Conservation (phyloP, 441 rosid species). For the Capsella rubella region DNA sequence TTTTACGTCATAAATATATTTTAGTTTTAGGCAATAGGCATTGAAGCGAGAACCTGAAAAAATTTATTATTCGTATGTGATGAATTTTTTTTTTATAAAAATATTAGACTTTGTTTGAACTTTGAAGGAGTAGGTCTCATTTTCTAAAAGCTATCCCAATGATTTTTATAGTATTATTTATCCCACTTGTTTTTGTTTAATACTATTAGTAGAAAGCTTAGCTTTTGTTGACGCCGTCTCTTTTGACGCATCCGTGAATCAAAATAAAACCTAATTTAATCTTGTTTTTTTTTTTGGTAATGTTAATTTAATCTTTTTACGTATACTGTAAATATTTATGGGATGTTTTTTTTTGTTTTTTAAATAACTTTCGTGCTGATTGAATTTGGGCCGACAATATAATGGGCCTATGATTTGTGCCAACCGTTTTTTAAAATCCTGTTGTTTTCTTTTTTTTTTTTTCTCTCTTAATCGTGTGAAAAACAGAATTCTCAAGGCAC, state of each 20-base stretch:
- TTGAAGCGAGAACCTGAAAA: neutral
- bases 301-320: too few species aligned
- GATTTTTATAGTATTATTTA: neutral
- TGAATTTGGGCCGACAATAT: neutral
- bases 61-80: too few species aligned
- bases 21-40: neutral
- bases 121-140: neutral
- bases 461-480: constrained; percentile 14
- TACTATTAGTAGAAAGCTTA: neutral
- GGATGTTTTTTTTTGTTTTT: neutral
- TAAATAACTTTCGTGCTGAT: too few species aligned
- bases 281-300: too few species aligned
- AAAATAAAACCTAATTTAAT: too few species aligned
- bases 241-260: constrained; percentile 25
- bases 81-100: too few species aligned
- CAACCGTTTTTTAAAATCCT: neutral
- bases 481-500: constrained; percentile 54
- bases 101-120: too few species aligned
- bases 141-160: neutral
- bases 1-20: neutral
- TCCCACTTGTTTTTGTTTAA: neutral
- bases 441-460: neutral
- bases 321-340: too few species aligned
- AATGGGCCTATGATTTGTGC: constrained; percentile 2
- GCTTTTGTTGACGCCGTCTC: neutral